Percentiles rank a stretch among this genome's conserved stretches.
These are phyloP conservation scores for Diddensiella santjacobensis DNA, from an alignment of 805 yeast genomes.

Conservation along the genomic window DNA sequence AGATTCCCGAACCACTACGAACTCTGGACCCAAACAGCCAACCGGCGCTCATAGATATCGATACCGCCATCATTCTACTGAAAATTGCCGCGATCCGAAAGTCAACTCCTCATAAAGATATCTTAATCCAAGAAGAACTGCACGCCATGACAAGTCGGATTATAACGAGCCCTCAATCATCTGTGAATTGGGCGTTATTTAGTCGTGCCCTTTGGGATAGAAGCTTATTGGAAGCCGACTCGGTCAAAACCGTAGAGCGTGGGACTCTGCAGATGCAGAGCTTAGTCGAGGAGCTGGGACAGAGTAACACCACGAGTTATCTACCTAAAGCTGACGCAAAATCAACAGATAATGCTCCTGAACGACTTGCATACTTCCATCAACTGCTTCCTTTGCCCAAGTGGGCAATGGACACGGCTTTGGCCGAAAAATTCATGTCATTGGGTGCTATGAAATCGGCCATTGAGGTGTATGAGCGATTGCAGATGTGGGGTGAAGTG, in stretches of 20 bases:
- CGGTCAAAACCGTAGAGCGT: slow-evolving; percentile 85
- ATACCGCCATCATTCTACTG: slow-evolving; percentile 68
- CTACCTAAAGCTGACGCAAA: slow-evolving; percentile 31
- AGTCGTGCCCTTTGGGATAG: slow-evolving; percentile 87
- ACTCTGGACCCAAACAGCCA: slow-evolving; percentile 75
- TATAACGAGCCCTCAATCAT: slow-evolving; percentile 45
- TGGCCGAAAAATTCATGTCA: slow-evolving; percentile 85
- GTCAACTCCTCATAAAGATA: slow-evolving; percentile 66
- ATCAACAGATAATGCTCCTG: slow-evolving; percentile 38
- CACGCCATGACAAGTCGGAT: slow-evolving; percentile 71
- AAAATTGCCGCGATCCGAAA: slow-evolving; percentile 60
- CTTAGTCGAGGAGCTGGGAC: slow-evolving; percentile 81
- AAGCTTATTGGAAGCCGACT: slow-evolving; percentile 73
- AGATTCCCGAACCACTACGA: slow-evolving; percentile 35
- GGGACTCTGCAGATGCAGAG: slow-evolving; percentile 92
- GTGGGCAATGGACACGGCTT: slow-evolving; percentile 75
- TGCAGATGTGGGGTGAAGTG: slow-evolving; percentile 71
- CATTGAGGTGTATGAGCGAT: slow-evolving; percentile 77
- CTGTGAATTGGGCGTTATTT: slow-evolving; percentile 71
- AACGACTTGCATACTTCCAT: slow-evolving; percentile 67
- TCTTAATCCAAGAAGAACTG: slow-evolving; percentile 78
- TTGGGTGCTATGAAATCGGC: slow-evolving; percentile 85
- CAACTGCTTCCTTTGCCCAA: slow-evolving; percentile 74
- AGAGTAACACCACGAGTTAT: slow-evolving; percentile 52
- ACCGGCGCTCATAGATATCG: slow-evolving; percentile 66